These are phyloP conservation scores for Lentinus brumalis DNA, from an alignment of 768 basidiomycete genomes.

Conservation along the genomic window DNA sequence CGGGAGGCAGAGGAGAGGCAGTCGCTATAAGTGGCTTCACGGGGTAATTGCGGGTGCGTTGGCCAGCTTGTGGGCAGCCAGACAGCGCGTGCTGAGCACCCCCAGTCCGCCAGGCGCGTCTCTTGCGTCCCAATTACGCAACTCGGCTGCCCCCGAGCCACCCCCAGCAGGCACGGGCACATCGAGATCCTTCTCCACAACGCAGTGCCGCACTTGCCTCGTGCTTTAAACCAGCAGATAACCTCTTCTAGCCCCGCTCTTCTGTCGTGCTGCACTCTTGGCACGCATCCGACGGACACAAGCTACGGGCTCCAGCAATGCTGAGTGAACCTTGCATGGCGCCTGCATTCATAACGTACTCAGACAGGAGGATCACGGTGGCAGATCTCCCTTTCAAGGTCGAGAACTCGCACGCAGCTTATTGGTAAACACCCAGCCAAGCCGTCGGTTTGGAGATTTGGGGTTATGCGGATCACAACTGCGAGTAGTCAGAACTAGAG, in stretches of 20 bases:
- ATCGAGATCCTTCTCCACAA: neutral
- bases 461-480: too few species aligned
- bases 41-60: conserved; percentile 3
- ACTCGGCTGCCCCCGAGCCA: neutral
- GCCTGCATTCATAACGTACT: too few species aligned
- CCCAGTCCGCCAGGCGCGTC: too few species aligned
- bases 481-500: neutral
- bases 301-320: too few species aligned
- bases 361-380: too few species aligned
- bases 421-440: too few species aligned
- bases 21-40: conserved; percentile 1
- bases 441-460: too few species aligned
- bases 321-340: too few species aligned
- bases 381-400: too few species aligned
- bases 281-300: too few species aligned
- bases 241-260: neutral
- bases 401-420: too few species aligned
- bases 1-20: neutral
- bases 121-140: neutral
- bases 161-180: neutral
- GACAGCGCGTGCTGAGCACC: neutral
- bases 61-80: neutral
- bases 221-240: too few species aligned
- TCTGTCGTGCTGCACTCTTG: neutral
- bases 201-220: neutral